A percentile compares a stretch with the other conserved stretches of the same genome.
Conservation (phyloP, 331 rosid genomes). For the Spiraea crenata region DNA sequence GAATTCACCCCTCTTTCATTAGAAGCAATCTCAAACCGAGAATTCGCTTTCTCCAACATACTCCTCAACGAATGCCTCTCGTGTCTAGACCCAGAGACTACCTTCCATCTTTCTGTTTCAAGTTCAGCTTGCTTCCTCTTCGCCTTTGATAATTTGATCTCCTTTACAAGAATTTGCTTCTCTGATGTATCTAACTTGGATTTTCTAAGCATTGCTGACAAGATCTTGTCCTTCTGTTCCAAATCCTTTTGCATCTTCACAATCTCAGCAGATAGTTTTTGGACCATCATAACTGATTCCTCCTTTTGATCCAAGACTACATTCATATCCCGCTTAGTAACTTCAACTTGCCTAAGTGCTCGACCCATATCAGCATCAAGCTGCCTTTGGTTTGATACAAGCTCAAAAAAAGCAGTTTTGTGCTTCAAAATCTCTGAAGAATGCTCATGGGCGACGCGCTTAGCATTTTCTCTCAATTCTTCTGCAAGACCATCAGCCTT, state of each 20-base stretch:
- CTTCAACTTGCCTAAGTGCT: slow-evolving; percentile 58
- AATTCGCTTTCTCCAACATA: slow-evolving; percentile 59
- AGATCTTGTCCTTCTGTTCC: slow-evolving; percentile 89
- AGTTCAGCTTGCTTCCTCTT: slow-evolving; percentile 92
- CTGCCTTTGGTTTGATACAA: slow-evolving; percentile 85
- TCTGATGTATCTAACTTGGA: slow-evolving; percentile 76
- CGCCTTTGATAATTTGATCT: slow-evolving; percentile 76
- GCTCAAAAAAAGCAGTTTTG: slow-evolving; percentile 84
- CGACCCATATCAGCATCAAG: slow-evolving; percentile 85
- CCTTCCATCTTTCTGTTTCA: slow-evolving; percentile 75
- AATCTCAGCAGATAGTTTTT: slow-evolving; percentile 66
- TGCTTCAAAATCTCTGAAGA: slow-evolving; percentile 87
- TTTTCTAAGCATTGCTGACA: slow-evolving; percentile 92
- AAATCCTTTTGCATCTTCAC: slow-evolving; percentile 72
- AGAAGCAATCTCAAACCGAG: slow-evolving; percentile 52
- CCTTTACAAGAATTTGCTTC: slow-evolving; percentile 83
- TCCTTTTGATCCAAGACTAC: slow-evolving; percentile 63
- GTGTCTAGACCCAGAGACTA: slow-evolving; percentile 73
- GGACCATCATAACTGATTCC: slow-evolving; percentile 74
- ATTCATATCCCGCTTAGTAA: slow-evolving; percentile 61
- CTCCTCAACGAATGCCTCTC: slow-evolving; percentile 74
- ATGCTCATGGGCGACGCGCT: slow-evolving; percentile 64
- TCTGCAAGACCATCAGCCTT: slow-evolving; percentile 54
- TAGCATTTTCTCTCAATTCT: slow-evolving; percentile 56
- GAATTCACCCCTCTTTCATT: slow-evolving; percentile 39